These are phyloP conservation scores for Cryomyces antarcticus DNA, from an alignment of 495 filamentous ascomycete species.

Conservation along the genomic window DNA sequence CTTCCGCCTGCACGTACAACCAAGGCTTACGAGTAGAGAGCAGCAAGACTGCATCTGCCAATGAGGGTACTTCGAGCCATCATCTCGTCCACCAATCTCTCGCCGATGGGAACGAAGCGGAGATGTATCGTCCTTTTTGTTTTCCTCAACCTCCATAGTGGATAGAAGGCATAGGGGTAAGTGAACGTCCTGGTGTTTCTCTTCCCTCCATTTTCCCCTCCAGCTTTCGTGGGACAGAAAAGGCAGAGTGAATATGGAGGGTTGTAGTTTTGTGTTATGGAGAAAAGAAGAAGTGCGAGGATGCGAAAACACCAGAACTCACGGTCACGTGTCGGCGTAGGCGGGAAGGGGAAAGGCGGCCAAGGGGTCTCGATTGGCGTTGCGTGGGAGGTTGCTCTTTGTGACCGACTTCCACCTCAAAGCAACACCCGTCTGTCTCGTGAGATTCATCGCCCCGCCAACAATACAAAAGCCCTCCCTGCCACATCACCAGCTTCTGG, in stretches of 20 bases:
- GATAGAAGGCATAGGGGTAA: slow-evolving; percentile 14
- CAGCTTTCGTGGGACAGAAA: slow-evolving; percentile 26
- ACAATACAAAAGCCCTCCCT: neutral
- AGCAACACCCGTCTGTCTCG: neutral
- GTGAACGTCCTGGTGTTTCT: slow-evolving; percentile 17
- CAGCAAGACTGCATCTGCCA: no score
- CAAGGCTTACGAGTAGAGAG: no score
- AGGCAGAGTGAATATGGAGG: slow-evolving; percentile 74
- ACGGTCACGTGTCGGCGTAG: neutral
- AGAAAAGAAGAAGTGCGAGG: slow-evolving; percentile 19
- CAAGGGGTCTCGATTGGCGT: neutral
- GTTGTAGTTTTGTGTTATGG: slow-evolving; percentile 39
- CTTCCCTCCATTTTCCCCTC: slow-evolving; percentile 67
- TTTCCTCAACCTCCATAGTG: slow-evolving; percentile 12
- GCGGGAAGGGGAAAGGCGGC: neutral
- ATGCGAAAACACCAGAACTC: neutral
- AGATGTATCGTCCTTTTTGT: slow-evolving; percentile 10
- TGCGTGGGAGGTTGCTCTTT: neutral
- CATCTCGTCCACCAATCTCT: no score
- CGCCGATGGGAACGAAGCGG: neutral
- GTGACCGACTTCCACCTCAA: neutral
- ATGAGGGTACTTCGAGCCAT: no score
- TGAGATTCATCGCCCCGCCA: neutral
- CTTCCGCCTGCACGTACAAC: no score
- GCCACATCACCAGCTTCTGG: no score